These are phyloP conservation scores for Lactifluus echinatus DNA, from an alignment of 768 basidiomycete genomes.

Conservation along the genomic window DNA sequence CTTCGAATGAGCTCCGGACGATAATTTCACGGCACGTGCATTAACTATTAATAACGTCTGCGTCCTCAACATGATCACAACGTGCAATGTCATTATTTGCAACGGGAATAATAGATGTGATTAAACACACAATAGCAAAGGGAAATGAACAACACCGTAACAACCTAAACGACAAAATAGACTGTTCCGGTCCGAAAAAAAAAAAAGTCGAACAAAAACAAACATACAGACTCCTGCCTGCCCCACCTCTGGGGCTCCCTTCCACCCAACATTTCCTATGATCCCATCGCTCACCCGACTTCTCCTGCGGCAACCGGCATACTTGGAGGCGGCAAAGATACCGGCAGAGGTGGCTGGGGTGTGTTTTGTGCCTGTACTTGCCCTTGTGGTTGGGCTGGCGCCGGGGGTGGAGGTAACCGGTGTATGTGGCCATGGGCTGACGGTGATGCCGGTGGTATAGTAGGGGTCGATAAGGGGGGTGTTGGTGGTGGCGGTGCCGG, in stretches of 20 bases:
- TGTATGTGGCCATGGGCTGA: not conserved
- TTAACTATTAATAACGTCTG: no score
- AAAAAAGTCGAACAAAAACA: not conserved
- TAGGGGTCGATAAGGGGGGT: not conserved
- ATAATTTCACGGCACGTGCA: no score
- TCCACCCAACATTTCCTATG: no score
- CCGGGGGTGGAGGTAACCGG: constrained; percentile 4
- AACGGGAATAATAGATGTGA: no score
- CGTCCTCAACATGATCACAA: no score
- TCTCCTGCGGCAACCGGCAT: constrained; percentile 12
- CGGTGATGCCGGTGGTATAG: not conserved
- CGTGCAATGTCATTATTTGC: no score
- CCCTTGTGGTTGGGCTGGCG: not conserved
- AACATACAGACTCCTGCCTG: no score
- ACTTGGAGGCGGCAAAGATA: constrained; percentile 1
- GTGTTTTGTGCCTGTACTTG: not conserved
- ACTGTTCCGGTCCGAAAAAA: not conserved
- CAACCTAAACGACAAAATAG: no score
- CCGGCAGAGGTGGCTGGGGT: not conserved
- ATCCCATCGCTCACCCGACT: not conserved
- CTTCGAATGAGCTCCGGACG: no score
- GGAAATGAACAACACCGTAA: no score
- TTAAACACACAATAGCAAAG: no score
- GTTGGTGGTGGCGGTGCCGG: not conserved
- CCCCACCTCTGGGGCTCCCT: no score